Conservation (phyloP, 805 yeast genomes). For the Zygotorulaspora chibaensis region DNA sequence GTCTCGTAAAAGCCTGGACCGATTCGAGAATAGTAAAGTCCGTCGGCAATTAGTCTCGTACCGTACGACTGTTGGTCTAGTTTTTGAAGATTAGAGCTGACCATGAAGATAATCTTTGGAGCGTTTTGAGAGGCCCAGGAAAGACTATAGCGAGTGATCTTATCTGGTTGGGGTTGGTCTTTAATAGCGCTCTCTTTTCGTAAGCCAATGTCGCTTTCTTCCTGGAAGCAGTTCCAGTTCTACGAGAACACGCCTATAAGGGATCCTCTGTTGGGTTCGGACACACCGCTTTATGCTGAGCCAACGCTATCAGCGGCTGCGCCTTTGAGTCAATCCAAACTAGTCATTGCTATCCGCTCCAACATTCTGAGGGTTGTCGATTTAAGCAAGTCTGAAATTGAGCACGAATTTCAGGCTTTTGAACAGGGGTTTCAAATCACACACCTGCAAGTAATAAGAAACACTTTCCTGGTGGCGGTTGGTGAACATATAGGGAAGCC, state of each 20-base stretch:
- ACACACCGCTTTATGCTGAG: slow-evolving; percentile 71
- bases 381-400: slow-evolving; percentile 41
- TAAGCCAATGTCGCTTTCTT: slow-evolving; percentile 22
- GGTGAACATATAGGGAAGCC: slow-evolving; percentile 76
- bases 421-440: slow-evolving; percentile 62
- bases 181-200: background rate
- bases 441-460: slow-evolving; percentile 46
- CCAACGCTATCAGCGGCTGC: slow-evolving; percentile 62
- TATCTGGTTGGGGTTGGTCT: too few relatives aligned
- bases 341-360: slow-evolving; percentile 57
- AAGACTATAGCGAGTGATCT: too few relatives aligned
- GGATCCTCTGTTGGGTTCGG: slow-evolving; percentile 70
- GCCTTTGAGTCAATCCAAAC: slow-evolving; percentile 45
- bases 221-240: slow-evolving; percentile 82
- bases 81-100: too few relatives aligned
- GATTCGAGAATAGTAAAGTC: too few relatives aligned
- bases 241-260: slow-evolving; percentile 77
- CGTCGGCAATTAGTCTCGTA: too few relatives aligned
- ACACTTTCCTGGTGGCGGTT: slow-evolving; percentile 58
- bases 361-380: slow-evolving; percentile 56
- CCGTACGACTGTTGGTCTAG: too few relatives aligned
- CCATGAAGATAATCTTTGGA: too few relatives aligned
- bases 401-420: slow-evolving; percentile 56
- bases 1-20: too few relatives aligned
- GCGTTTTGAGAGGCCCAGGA: too few relatives aligned